Evolutionary conservation across 805 yeast genomes (phyloP), one percentile per base, ranked within the genome.

Genomic region (Saturnispora bothae): DNA sequence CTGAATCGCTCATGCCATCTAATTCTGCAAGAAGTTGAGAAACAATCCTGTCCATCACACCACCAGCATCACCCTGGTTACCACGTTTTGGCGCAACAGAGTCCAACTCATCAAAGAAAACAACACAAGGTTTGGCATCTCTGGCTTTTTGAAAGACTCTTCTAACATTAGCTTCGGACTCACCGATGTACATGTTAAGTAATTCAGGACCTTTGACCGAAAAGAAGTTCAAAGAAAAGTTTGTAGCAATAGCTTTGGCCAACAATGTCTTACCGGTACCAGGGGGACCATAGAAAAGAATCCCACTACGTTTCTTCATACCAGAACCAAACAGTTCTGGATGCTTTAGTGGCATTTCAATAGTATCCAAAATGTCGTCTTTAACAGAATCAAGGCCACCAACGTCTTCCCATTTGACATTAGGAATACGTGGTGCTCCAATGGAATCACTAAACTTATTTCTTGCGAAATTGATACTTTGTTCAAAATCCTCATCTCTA

Each of bases 21-120:
- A 92, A 65, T 57, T 92, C 98, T 0, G 97, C 96, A 37, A 92
- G 65, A 28, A 92, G 63, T 57, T 92, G 98, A 0, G 96, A 88
- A 0, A 92, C 98, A 46, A 92, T 92, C 58, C 98, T 73, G 56
- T 92, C 98, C 98, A 92, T 92, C 3, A 92, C 97, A 48, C 97
- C 98, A 14, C 97, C 97, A 3, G 96, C 86, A 59, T 92, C 98
- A 18, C 98, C 97, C 54, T 92, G 96, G 56, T 89, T 88, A 21
- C 98, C 98, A 65, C 97, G 77, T 57, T 92, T 89, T 2, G 97
- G 97, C 0, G 98, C 98, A 1, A 92, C 96, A 1, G 96, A 86
- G 61, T 92, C 98, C 60, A 92, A 69, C 61, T 92, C 98, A 63
- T 92, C 98, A 54, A 92, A 92, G 59, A 92, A 92, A 14, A 92